Evolutionary conservation across 106 monocot species (phyloP), one percentile per base, ranked within the genome.

Genomic region (Gastrodia elata): DNA sequence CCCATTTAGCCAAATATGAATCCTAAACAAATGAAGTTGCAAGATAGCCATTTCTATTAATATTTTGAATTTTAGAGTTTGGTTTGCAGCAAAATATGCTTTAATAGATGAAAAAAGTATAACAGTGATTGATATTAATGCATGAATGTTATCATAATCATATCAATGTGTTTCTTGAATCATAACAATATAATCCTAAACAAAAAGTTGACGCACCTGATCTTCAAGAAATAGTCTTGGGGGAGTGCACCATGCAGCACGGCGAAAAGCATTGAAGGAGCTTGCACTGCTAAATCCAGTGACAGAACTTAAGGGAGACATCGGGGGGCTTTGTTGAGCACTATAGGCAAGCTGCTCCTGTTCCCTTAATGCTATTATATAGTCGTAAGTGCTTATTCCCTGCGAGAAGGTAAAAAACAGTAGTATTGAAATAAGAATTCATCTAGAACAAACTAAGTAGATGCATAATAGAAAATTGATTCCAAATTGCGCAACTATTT

Each of bases 331-430:
- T 75, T 81, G 87, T 69, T 78, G 87, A 20, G 55, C 74, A 36
- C 78, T 75, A 61, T 64, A 40, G 26, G 33, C 81, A 35, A 75
- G 83, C 69, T 83, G 83, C 39, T 83, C 83, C 83, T 83, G 87
- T 73, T 83, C 83, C 65, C 83, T 83, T 75, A 87, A 71, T 39
- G 87, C 87, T 42, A 87, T 71, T 49, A 87, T 81, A 76, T 87
- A 87, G 59, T 87, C 87, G 69, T 87, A 87, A 1, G 87, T 87
- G 73, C 83, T 87, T 15, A 87, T 79, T 70, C 87, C 87, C 87
- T 87, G 78, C 37, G 8, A 73, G 37, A 34, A 49, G 33, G 11
- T 37, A 49, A 37, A 67, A 67, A 18, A n/a, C n/a, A 61, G 11
- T 32, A 9, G 10, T 30, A 24, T 24, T 8, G 8, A 15, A 61